phyloP scores from a whole-genome alignment of 2,329 filamentous ascomycete species.

The Hypoxylon sp. region DNA sequence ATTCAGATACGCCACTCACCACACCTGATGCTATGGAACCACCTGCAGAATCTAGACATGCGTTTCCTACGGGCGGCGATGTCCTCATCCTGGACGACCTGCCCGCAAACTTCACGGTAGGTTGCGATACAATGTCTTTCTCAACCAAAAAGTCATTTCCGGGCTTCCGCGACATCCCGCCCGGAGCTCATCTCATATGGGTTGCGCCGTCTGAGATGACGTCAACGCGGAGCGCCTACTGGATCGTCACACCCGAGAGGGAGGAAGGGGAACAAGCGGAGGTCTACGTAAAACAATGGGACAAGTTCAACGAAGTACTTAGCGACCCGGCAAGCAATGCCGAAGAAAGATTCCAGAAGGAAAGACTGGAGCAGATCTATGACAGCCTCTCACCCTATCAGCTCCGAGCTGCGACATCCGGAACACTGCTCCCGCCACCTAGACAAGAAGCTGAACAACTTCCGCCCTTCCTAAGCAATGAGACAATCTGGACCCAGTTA shows the following conservation, averaged over 20 bases:
- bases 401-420: slow-evolving; percentile 53
- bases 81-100: slow-evolving; percentile 68
- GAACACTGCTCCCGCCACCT: slow-evolving; percentile 32
- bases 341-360: slow-evolving; percentile 63
- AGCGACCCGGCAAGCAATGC: slow-evolving; percentile 61
- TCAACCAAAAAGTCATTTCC: slow-evolving; percentile 62
- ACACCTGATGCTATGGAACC: slow-evolving; percentile 41
- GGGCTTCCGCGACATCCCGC: slow-evolving; percentile 69
- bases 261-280: slow-evolving; percentile 52
- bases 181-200: slow-evolving; percentile 73
- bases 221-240: slow-evolving; percentile 70
- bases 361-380: slow-evolving; percentile 59
- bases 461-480: slow-evolving; percentile 50
- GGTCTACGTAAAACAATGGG: slow-evolving; percentile 59
- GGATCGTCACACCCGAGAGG: slow-evolving; percentile 62
- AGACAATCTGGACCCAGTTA: slow-evolving; percentile 66
- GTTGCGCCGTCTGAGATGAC: slow-evolving; percentile 64
- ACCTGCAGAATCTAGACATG: slow-evolving; percentile 48
- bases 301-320: slow-evolving; percentile 69
- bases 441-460: slow-evolving; percentile 43
- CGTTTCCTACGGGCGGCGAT: slow-evolving; percentile 60
- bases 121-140: slow-evolving; percentile 67
- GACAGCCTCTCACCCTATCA: slow-evolving; percentile 63
- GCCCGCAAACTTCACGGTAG: slow-evolving; percentile 66
- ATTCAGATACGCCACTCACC: slow-evolving; percentile 37